Base-by-base conservation (phyloP, 805 yeast genomes). In the Saccharomyces cerevisiae region DNA sequence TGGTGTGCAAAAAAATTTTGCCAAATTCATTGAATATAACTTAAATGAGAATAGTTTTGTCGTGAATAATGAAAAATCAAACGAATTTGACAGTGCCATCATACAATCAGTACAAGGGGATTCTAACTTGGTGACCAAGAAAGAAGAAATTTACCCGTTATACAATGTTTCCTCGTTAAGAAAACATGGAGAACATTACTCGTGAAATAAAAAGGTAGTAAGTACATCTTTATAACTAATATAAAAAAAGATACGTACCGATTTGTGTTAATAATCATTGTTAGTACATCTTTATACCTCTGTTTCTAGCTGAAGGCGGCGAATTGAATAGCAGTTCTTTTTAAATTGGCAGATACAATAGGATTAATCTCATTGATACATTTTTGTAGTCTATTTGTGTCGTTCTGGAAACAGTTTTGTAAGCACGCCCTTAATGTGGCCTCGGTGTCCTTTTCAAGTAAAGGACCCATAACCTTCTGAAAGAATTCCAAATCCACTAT, bases 121-220 rank as follows among this genome's bases (percentile, higher is more conserved):
- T 13, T 69, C 72, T 48, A 65, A 68, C 10, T 69, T 70, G 49
- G 70, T 70, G 2, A 75, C 73, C 9, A 69, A 64, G 3, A 53
- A 67, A 10, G 67, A 73, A 27, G 78, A 73, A 26, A 67, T 78
- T 51, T 76, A 76, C 52, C 80, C 83, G 17, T 73, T 83, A 61
- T 80, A 80, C 62, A 70, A 73, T 52, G 68, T 76, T 49, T 73
- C 75, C 55, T 66, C 77, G 21, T 74, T 83, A 63, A 77, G 85
- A 61, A 83, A 83, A 68, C 79, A 84, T 64, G 84, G 85, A 49
- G 87, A 82, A 63, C 73, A 70, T 56, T 74, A 60, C 49, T 65
- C 70, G 11, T 67, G 57, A 55, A 26, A 21, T 31, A 17, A n/a
- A 26, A 1, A 36, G 13, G 14, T 22, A 14, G 29, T 30, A 51